Base-by-base conservation (phyloP, 169 alveolate species). In the Plasmodium cynomolgi region DNA sequence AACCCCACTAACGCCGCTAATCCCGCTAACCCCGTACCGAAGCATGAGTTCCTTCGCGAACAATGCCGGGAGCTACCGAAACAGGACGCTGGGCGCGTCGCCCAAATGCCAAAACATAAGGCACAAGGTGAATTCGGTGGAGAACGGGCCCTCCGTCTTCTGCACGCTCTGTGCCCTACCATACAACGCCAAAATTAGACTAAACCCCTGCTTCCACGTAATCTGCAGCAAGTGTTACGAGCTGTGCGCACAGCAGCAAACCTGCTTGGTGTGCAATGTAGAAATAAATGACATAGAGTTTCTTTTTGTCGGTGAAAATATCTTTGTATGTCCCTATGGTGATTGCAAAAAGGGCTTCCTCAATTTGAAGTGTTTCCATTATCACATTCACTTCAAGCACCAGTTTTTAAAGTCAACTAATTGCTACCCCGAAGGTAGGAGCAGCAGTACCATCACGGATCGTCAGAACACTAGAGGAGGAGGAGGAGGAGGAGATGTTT, bases 141-240 rank as follows among this genome's bases (percentile, higher is more conserved):
- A 17, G 26, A 47, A 75, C 26, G 56, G 58, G 29, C 26, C 62
- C 4, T 75, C 81, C 34, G 41, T 85, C 11, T 85, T 85, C 39
- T 85, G 93, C 34, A 83, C 93, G 5, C 26, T 15, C 29, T 85
- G 93, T 39, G 80, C 56, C 56, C 23, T 74, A 44, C 93, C 93
- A 3, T 85, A 75, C 31, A 85, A 47, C 9, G 56, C 84, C 0
- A 85, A 74, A 26, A 54, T 85, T 15, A 41, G 93, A 85, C 80
- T 85, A 37, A 85, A 85, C 44, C 93, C 93, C 54, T 85, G 93
- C 23, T 85, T 75, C 44, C 93, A 85, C 54, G 80, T 74, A 1
- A 33, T 85, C 15, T 85, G 93, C 34, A 37, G 72, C 39, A 85
- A 54, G 31, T 85, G 93, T n/a, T 85, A 85, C 80, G 79, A 85